Conservation (phyloP, 1,139 yeast genomes). For the Lodderomyces theae region DNA sequence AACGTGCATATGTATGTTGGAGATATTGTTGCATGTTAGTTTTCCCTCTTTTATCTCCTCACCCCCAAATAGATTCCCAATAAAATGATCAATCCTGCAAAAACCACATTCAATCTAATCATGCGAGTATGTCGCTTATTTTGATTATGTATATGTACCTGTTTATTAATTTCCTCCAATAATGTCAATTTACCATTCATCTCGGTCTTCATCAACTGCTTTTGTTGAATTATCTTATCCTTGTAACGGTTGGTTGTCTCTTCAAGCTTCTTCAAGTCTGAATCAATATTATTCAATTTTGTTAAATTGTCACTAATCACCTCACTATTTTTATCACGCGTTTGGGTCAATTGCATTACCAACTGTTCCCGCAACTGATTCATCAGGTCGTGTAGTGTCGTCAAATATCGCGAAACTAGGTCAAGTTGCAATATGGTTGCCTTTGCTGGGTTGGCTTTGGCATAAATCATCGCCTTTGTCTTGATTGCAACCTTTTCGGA, state of each 20-base stretch:
- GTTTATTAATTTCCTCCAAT: slow-evolving; percentile 22
- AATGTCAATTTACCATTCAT: slow-evolving; percentile 30
- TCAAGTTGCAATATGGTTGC: slow-evolving; percentile 12
- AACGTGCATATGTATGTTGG: too few species aligned
- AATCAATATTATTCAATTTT: slow-evolving; percentile 27
- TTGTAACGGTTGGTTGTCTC: slow-evolving; percentile 26
- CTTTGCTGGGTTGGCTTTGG: slow-evolving; percentile 1
- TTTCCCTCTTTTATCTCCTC: not conserved
- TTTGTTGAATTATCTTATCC: slow-evolving; percentile 25
- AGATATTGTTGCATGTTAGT: too few species aligned
- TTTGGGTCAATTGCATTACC: slow-evolving; percentile 14
- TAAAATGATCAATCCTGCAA: slow-evolving; percentile 2
- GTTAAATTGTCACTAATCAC: slow-evolving; percentile 29
- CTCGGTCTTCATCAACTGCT: slow-evolving; percentile 25
- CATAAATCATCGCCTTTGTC: slow-evolving; percentile 8
- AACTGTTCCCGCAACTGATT: slow-evolving; percentile 13
- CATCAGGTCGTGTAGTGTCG: slow-evolving; percentile 12
- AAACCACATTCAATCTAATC: slow-evolving; percentile 1
- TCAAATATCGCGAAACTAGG: slow-evolving; percentile 10
- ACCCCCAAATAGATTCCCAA: not conserved
- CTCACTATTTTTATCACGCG: slow-evolving; percentile 23
- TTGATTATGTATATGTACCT: slow-evolving; percentile 3
- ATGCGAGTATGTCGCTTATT: not conserved
- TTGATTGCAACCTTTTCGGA: slow-evolving; percentile 10
- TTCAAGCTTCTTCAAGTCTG: slow-evolving; percentile 28